Conservation (phyloP, 257 asterid species). For the Solanum clarkiae region DNA sequence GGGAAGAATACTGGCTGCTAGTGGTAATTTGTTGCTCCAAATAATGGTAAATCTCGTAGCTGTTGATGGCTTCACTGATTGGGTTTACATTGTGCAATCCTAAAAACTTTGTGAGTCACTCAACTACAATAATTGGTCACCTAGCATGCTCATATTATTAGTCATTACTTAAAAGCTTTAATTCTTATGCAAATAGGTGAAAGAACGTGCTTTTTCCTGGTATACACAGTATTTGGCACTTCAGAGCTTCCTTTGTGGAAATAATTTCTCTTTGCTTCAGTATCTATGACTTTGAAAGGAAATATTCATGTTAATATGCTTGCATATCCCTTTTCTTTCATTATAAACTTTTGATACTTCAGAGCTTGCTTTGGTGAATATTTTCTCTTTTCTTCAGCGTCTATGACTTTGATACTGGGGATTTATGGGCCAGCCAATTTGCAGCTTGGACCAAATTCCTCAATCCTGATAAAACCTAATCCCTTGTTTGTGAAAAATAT, state of each 20-base stretch:
- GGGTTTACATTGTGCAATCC: background rate
- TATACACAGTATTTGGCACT: background rate
- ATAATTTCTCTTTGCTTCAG: background rate
- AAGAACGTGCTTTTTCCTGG: background rate
- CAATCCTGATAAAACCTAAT: slow-evolving; percentile 55
- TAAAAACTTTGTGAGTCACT: background rate
- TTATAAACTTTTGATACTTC: background rate
- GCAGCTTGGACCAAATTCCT: slow-evolving; percentile 67
- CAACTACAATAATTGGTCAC: background rate
- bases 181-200: background rate
- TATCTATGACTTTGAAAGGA: background rate
- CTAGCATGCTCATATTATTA: background rate
- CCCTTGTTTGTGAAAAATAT: slow-evolving; percentile 47
- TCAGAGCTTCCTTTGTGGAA: background rate
- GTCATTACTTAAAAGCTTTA: background rate
- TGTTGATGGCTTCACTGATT: background rate
- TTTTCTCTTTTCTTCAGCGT: slow-evolving; percentile 28
- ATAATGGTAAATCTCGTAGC: background rate
- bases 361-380: background rate
- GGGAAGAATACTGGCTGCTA: background rate
- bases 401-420: slow-evolving; percentile 49
- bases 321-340: background rate
- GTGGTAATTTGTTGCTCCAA: background rate
- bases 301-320: background rate
- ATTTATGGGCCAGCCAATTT: slow-evolving; percentile 50